These are phyloP conservation scores for Caloboletus firmus DNA, from an alignment of 1,284 basidiomycete genomes.

Conservation along the genomic window DNA sequence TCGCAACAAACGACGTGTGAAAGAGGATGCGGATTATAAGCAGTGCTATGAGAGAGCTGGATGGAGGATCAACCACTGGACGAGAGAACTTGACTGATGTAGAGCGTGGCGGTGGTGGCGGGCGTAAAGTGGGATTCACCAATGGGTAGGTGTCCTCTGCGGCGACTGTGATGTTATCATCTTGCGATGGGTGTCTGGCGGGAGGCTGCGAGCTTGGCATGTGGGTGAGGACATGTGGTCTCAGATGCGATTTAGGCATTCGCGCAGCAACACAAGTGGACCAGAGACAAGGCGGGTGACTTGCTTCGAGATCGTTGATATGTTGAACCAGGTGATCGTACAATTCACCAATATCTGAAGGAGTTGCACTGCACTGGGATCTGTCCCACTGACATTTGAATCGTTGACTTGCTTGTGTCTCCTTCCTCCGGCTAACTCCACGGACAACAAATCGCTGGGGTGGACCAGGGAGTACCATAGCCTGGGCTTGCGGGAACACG, in stretches of 20 bases:
- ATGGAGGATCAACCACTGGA: slow-evolving; percentile 64
- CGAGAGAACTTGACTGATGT: slow-evolving; percentile 56
- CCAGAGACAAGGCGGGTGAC: slow-evolving; percentile 62
- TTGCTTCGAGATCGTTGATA: slow-evolving; percentile 44
- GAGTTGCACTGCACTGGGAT: slow-evolving; percentile 49
- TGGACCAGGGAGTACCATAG: slow-evolving; percentile 75
- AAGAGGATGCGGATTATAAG: slow-evolving; percentile 76
- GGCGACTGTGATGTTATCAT: slow-evolving; percentile 65
- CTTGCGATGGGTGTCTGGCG: slow-evolving; percentile 61
- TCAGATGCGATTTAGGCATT: slow-evolving; percentile 51
- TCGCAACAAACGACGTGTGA: slow-evolving; percentile 67
- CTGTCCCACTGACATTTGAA: slow-evolving; percentile 73
- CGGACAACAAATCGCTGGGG: slow-evolving; percentile 77
- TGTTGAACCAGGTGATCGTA: slow-evolving; percentile 68
- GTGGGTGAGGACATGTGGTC: slow-evolving; percentile 72
- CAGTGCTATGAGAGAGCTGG: slow-evolving; percentile 70
- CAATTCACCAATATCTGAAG: slow-evolving; percentile 56
- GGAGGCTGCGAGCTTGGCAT: slow-evolving; percentile 55
- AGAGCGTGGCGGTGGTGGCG: slow-evolving; percentile 60
- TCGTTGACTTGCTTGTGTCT: slow-evolving; percentile 50
- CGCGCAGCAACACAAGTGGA: slow-evolving; percentile 53
- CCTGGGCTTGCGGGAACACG: slow-evolving; percentile 77
- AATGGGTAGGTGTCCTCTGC: slow-evolving; percentile 55
- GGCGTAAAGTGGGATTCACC: slow-evolving; percentile 59
- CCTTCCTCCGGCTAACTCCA: slow-evolving; percentile 70